phyloP scores from a whole-genome alignment of 2,329 filamentous ascomycete species.

The Clathrospora elynae region DNA sequence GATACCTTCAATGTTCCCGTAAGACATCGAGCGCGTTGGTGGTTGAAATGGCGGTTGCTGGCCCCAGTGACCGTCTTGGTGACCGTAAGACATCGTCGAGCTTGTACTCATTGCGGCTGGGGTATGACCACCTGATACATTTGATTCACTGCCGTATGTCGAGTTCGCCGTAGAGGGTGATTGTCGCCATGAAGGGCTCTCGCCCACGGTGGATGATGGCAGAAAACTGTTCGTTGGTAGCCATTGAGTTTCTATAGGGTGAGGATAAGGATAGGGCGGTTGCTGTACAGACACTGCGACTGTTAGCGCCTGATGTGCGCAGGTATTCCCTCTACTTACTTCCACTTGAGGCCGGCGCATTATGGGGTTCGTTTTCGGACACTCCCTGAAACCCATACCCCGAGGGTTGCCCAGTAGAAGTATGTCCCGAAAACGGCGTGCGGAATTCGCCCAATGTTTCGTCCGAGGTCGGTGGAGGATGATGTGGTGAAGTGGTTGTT shows the following conservation, averaged over 20 bases:
- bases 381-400: constrained; percentile 36
- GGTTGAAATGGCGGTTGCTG: constrained; percentile 37
- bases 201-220: constrained; percentile 44
- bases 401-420: constrained; percentile 20
- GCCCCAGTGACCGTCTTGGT: constrained; percentile 40
- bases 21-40: constrained; percentile 48
- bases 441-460: constrained; percentile 44
- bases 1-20: constrained; percentile 47
- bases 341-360: constrained; percentile 27
- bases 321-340: constrained; percentile 27
- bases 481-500: constrained; percentile 56
- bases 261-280: constrained; percentile 41
- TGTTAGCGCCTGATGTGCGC: constrained; percentile 19
- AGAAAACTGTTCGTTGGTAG: constrained; percentile 37
- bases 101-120: constrained; percentile 44
- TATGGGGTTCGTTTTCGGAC: constrained; percentile 35
- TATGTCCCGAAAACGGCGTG: constrained; percentile 28
- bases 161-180: constrained; percentile 44
- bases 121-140: constrained; percentile 42
- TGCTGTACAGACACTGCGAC: constrained; percentile 40
- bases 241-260: constrained; percentile 47
- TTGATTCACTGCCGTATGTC: constrained; percentile 45
- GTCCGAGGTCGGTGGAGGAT: constrained; percentile 29
- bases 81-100: constrained; percentile 45
- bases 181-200: constrained; percentile 46